Percentiles rank a stretch among this genome's conserved stretches.
Conservation (phyloP, 2,329 filamentous ascomycete species). For the Exophiala alcalophila region DNA sequence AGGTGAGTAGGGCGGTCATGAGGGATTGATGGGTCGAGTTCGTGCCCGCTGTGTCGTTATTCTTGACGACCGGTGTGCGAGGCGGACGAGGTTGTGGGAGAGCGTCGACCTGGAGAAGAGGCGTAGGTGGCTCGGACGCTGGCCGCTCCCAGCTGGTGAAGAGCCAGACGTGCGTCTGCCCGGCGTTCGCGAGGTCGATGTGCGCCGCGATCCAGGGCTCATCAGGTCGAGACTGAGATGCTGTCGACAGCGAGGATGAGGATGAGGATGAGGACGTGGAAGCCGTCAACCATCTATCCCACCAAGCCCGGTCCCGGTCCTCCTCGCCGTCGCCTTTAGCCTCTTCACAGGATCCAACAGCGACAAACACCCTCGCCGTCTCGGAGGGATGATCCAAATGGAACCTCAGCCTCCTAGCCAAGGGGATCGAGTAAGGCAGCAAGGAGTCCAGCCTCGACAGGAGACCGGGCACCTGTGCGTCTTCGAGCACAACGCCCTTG, state of each 20-base stretch:
- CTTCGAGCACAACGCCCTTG: conserved; percentile 5
- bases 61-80: no score
- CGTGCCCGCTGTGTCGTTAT: not conserved
- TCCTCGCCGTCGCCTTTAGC: not conserved
- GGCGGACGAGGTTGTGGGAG: not conserved
- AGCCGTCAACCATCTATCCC: conserved; percentile 2
- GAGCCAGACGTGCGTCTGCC: conserved; percentile 42
- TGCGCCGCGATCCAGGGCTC: conserved; percentile 40
- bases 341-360: conserved; percentile 1
- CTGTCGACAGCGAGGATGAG: not conserved
- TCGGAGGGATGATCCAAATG: conserved; percentile 33
- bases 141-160: conserved; percentile 42
- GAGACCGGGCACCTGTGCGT: conserved; percentile 8
- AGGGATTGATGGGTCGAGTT: conserved; percentile 9
- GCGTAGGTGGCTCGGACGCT: not conserved
- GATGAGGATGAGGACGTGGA: not conserved
- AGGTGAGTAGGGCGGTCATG: conserved; percentile 19
- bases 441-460: conserved; percentile 32
- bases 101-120: not conserved
- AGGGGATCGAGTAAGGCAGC: conserved; percentile 39
- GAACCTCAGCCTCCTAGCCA: conserved; percentile 42
- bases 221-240: no score
- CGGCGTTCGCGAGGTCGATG: conserved; percentile 40
- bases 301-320: not conserved
- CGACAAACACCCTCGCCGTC: conserved; percentile 32